Evolutionary conservation across 2,329 filamentous ascomycete species (phyloP), one percentile per base, ranked within the genome.

Genomic region (Magnaporthiopsis rhizophila): DNA sequence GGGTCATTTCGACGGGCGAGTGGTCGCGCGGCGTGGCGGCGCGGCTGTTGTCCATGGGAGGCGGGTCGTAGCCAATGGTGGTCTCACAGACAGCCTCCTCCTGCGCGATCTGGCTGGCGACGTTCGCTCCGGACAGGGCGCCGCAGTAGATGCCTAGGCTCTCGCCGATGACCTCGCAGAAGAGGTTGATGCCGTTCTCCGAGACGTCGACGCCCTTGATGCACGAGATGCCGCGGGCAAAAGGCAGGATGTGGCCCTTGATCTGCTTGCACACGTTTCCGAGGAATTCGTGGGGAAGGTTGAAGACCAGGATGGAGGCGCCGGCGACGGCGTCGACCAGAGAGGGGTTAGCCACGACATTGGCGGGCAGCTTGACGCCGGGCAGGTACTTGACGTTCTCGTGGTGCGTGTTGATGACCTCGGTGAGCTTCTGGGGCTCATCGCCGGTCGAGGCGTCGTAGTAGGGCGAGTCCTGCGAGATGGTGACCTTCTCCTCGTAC

Each of bases 331-430:
- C 86, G 66, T 93, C 90, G 67, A 85, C 80, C 64, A 96, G 81
- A 34, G 91, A 90, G 24, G 92, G 89, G 75, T 95, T 95, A 70
- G 92, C 92, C 70, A 93, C 77, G 65, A 97, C 80, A 75, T 99
- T 99, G 66, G 81, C 72, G 4, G 95, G 95, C 2, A 99, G 85
- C 38, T 83, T 80, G 73, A 99, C 90, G 71, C 87, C 87, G n/a
- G 94, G 92, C 12, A 99, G 89, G 79, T 99, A 99, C 79, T 98
- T 99, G 80, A 97, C 84, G 77, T 99, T 99, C 81, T 99, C 95
- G 79, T 98, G 93, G 72, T 90, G 79, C 59, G 83, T 85, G 81
- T 99, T 99, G 85, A 99, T 97, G 70, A 99, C 78, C 62, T 86
- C 77, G 9, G 95, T 97, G 75, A 99, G 88, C 79, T 97, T 97